Evolutionary conservation across 768 basidiomycete species (phyloP).

Genomic region (Mrakia blollopis): DNA sequence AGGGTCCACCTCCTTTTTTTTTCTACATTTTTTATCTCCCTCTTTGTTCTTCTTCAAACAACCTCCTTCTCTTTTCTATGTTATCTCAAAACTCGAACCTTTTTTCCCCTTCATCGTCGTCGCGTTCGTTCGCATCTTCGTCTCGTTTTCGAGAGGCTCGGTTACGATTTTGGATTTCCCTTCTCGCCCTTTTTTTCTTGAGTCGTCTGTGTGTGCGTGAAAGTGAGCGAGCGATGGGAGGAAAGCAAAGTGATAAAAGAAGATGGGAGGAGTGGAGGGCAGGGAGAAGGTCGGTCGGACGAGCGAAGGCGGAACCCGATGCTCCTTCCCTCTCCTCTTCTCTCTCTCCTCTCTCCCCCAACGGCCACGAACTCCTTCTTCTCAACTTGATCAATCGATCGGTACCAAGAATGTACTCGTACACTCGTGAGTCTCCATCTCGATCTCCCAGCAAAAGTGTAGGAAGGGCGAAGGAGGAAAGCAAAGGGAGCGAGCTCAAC

Average conservation of each 20-base stretch:
- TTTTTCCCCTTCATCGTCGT: background rate
- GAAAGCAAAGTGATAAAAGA: background rate
- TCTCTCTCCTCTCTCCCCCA: background rate
- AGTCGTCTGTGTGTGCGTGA: too few relatives aligned
- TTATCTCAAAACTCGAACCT: constrained; percentile 1
- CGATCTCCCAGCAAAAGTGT: background rate
- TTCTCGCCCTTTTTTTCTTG: too few relatives aligned
- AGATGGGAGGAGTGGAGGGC: background rate
- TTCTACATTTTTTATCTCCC: background rate
- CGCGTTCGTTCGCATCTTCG: background rate
- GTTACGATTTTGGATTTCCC: background rate
- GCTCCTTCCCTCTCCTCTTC: background rate
- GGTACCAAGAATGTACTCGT: background rate
- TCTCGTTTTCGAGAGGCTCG: background rate
- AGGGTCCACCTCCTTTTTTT: too few relatives aligned
- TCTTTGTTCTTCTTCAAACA: background rate
- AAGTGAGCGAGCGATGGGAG: too few relatives aligned
- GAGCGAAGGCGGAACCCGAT: too few relatives aligned
- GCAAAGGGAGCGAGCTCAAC: background rate
- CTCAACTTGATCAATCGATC: background rate
- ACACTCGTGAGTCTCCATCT: background rate
- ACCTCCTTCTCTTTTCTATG: background rate
- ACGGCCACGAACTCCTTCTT: background rate
- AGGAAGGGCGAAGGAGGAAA: background rate
- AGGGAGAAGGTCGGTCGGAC: too few relatives aligned